Percentiles rank a stretch among this genome's conserved stretches.
Evolutionary conservation across 225 moss, liverwort and hornwort genomes (phyloP).

Genomic region (Anthoceros angustus): DNA sequence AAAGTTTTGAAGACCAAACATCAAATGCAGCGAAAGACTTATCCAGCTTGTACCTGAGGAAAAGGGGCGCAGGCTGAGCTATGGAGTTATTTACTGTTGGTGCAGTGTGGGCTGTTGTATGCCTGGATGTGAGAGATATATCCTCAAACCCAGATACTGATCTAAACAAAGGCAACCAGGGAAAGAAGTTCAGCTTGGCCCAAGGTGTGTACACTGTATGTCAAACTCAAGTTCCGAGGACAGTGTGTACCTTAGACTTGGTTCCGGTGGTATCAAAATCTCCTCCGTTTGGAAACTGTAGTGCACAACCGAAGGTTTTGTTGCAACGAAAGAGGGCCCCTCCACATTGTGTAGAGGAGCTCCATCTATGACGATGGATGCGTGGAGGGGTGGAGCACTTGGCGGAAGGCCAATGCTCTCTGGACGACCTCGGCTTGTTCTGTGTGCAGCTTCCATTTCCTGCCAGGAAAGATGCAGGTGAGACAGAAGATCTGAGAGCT

Average conservation of each 20-base stretch:
- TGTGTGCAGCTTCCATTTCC: background rate
- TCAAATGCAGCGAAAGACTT: background rate
- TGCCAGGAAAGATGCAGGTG: background rate
- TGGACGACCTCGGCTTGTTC: constrained; percentile 14
- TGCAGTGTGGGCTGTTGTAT: constrained; percentile 14
- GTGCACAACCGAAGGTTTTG: constrained; percentile 16
- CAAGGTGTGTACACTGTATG: no score
- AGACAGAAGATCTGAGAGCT: background rate
- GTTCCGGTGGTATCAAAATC: constrained; percentile 25
- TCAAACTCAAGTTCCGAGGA: no score
- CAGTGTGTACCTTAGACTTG: constrained; percentile 31
- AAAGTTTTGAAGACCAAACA: background rate
- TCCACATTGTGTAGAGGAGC: constrained; percentile 13
- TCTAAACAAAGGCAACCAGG: constrained; percentile 16
- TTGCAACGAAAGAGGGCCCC: constrained; percentile 11
- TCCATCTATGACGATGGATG: constrained; percentile 36
- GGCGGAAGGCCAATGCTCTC: constrained; percentile 46
- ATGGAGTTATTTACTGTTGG: constrained; percentile 7
- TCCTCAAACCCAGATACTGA: constrained; percentile 40
- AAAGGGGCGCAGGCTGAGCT: constrained; percentile 41
- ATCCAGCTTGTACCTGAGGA: constrained; percentile 33
- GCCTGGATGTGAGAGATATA: constrained; percentile 27
- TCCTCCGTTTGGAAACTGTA: constrained; percentile 31
- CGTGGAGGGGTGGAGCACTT: constrained; percentile 69
- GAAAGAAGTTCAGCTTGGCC: background rate